Base-by-base conservation (phyloP, 495 filamentous ascomycete genomes). In the Staphylotrichum tortipilum region DNA sequence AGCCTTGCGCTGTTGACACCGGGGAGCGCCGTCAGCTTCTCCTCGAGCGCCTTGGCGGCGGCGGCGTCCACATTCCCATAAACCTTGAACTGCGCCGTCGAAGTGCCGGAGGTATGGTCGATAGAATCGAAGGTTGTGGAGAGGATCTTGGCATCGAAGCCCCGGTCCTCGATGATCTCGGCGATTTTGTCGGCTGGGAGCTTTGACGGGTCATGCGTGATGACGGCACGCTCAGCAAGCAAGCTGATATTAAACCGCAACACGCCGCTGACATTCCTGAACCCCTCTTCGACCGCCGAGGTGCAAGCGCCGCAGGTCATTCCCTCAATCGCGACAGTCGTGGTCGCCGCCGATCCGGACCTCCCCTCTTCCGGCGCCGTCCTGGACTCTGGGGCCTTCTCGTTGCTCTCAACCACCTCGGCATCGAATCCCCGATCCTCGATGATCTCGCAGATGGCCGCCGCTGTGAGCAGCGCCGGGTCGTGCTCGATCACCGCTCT, bases 271-370 rank as follows among this genome's bases (percentile, higher is more conserved):
- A 90, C 63, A 44, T 75, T 77, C 52, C 78, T 81, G 68, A 95
- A 85, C 9, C 82, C 86, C 40, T 83, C 78, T 66, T 96, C 88
- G 17, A 98, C 79, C 1, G 90, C 88, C 42, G 88, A 86, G 7
- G 90, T 95, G 60, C 91, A 98, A 29, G 91, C 89, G 36, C 90
- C 90, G 61, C 91, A 96, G 7, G 92, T 97, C 92, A 98, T 98
- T 22, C 92, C 92, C 55, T 89, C 86, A n/a, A 97, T 82, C 15
- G 87, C 83, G 36, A 97, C 69, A 0, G 87, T 98, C 9, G 89
- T 96, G 4, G 77, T 81, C 8, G 81, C 82, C 15, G 79, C 50
- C 34, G 59, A 39, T 14, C 47, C 50, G 28, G 53, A 17, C 40
- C 56, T 55, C 0, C 34, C n/a, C 3, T 28, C 49, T 1, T 55